Base-by-base conservation (phyloP, 1,139 yeast genomes). In the Pichiaceae sp. region DNA sequence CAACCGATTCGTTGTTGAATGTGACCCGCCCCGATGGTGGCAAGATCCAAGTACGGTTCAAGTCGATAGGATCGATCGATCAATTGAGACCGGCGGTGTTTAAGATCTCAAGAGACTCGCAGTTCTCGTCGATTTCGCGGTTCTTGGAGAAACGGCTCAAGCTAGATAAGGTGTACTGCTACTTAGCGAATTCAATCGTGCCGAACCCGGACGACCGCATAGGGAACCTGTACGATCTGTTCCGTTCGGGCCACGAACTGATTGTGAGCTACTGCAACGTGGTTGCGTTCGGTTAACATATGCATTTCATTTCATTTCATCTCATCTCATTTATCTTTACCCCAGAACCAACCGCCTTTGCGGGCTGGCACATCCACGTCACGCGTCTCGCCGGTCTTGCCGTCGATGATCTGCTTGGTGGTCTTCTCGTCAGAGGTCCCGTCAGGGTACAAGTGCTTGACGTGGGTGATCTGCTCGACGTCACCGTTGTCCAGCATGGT, bases 201-300 rank as follows among this genome's bases (percentile, higher is more conserved):
- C 83, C 84, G 1, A 68, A 66, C 29, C 79, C 77, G 0, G 80
- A 75, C 45, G 82, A 76, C 44, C 61, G 54, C 20, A 48, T 76
- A 9, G 75, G 75, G 1, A 70, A 70, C 38, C 54, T 76, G 38
- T 71, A 52, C 47, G 53, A 52, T 17, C 47, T 57, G 33, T 76
- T 74, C 50, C 63, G 62, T 28, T 64, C 67, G 1, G 68, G 67
- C 38, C 16, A 27, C 11, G 82, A 75, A 47, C 58, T 76, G 41
- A 63, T 74, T 4, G 60, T 76, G 2, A 68, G 71, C 32, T 76
- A 76, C 43, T 76, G 82, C 47, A 64, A 69, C 36, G 59, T 66
- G 15, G 68, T 75, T 7, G 83, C 83, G 0, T 76, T 75, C 60
- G 82, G 83, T 4, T 53, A 36, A 40, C 7, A 12, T 25, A 25